Evolutionary conservation across 2,329 filamentous ascomycete species (phyloP), one percentile per base, ranked within the genome.

Genomic region (Fonsecaea nubica): DNA sequence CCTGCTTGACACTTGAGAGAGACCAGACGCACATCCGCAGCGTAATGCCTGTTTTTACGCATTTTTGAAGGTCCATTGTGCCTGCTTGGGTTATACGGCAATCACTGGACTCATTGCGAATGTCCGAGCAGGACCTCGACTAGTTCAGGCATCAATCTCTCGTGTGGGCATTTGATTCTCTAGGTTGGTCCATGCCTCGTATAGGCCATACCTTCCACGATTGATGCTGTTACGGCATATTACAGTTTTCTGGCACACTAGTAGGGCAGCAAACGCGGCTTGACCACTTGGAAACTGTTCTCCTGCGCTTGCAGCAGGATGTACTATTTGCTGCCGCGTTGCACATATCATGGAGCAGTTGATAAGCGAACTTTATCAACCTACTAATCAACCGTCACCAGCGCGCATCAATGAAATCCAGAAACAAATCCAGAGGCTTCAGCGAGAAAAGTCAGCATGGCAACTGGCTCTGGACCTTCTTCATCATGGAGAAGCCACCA

Each of bases 371-470:
- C 65, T 73, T 33, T 62, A 71, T 55, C 52, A 69, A 40, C 66
- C 72, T 38, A 48, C 57, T 18, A 72, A 73, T 45, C 72, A 72
- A 42, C 62, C 67, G 38, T 65, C 66, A 12, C 65, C 70, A 3
- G 66, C 68, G 42, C 66, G 60, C 18, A 68, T 73, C 35, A 57
- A 71, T 33, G 64, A 82, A 80, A 87, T 88, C 56, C 92, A 98
- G 76, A 88, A 91, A 64, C 87, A 89, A 13, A 82, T 99, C 13
- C 92, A 95, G 69, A 83, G 84, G 32, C 81, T 97, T 18, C 95
- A 98, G 76, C 88, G 88, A 72, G 91, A 92, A 2, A 83, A 89
- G 1, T 85, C 92, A 74, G 94, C 93, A 62, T 99, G 95, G 95
- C 85, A 90, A 63, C 84, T 97, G 54, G 93, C 92, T 21, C 89